Percentiles rank a stretch among this genome's conserved stretches.
These are phyloP conservation scores for Boletus smithii DNA, from an alignment of 1,284 basidiomycete genomes.

Conservation along the genomic window DNA sequence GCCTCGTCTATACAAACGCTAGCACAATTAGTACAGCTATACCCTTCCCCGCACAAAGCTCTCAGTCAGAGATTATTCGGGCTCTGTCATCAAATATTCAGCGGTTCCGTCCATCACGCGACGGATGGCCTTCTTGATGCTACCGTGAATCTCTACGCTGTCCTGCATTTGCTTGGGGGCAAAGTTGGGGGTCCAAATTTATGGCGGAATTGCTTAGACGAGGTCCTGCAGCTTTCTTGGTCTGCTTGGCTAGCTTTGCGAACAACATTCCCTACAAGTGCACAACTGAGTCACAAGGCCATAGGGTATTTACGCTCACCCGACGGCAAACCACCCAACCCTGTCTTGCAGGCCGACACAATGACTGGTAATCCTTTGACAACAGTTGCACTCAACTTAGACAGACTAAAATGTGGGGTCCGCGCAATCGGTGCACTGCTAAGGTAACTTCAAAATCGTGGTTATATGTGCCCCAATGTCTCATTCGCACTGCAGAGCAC, in stretches of 20 bases:
- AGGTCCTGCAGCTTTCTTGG: conserved; percentile 61
- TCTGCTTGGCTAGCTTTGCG: conserved; percentile 54
- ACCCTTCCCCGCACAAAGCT: conserved; percentile 62
- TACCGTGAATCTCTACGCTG: conserved; percentile 55
- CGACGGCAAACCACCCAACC: conserved; percentile 12
- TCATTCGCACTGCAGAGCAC: conserved; percentile 40
- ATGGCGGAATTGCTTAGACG: conserved; percentile 73
- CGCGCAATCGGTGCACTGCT: conserved; percentile 53
- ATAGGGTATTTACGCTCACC: conserved; percentile 3
- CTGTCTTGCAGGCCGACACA: conserved; percentile 11
- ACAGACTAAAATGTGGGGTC: conserved; percentile 56
- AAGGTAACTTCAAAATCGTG: conserved; percentile 34
- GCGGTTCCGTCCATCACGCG: conserved; percentile 47
- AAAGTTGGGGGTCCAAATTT: conserved; percentile 67
- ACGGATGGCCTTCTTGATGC: conserved; percentile 44
- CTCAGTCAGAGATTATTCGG: conserved; percentile 49
- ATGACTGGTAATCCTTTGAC: conserved; percentile 37
- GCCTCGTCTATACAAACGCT: conserved; percentile 50
- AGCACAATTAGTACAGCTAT: conserved; percentile 53
- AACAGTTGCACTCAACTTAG: conserved; percentile 52
- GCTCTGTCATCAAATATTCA: conserved; percentile 52
- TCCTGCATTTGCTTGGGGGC: conserved; percentile 67
- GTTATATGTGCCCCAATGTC: neutral
- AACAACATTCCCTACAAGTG: conserved; percentile 48
- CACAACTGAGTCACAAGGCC: conserved; percentile 15